Percentiles rank a stretch among this genome's conserved stretches.
Conservation (phyloP, 352 stramenopile species). For the Globisporangium rhizosaccharum region DNA sequence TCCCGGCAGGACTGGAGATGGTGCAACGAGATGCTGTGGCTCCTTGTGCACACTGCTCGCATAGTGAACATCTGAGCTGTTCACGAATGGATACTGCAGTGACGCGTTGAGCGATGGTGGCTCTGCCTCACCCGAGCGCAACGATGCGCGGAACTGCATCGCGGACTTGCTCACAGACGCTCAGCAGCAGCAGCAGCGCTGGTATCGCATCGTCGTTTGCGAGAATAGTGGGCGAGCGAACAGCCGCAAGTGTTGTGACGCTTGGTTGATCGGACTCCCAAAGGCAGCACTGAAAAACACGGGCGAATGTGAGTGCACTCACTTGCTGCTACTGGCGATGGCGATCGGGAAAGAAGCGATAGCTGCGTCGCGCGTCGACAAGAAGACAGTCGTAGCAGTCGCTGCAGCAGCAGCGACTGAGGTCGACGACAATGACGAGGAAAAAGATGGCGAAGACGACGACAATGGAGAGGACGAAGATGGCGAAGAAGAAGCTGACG, state of each 20-base stretch:
- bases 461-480: constrained; percentile 20
- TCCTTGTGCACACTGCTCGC: neutral
- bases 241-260: neutral
- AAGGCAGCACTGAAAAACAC: neutral
- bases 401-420: constrained; percentile 3
- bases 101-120: neutral
- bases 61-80: neutral
- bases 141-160: constrained; percentile 11
- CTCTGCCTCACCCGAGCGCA: neutral
- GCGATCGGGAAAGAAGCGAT: neutral
- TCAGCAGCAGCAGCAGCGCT: neutral
- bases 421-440: constrained; percentile 17
- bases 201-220: neutral
- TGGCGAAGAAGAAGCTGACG: constrained; percentile 15
- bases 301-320: neutral
- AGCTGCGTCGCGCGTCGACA: neutral
- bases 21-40: constrained; percentile 1
- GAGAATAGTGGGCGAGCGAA: neutral
- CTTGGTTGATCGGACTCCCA: neutral
- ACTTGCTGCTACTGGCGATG: neutral
- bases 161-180: neutral
- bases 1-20: neutral
- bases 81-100: neutral
- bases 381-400: neutral
- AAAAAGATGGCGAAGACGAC: constrained; percentile 14